Percentiles rank a stretch among this genome's conserved stretches.
These are phyloP conservation scores for Nemania serpens DNA, from an alignment of 2,329 filamentous ascomycete genomes.

Conservation along the genomic window DNA sequence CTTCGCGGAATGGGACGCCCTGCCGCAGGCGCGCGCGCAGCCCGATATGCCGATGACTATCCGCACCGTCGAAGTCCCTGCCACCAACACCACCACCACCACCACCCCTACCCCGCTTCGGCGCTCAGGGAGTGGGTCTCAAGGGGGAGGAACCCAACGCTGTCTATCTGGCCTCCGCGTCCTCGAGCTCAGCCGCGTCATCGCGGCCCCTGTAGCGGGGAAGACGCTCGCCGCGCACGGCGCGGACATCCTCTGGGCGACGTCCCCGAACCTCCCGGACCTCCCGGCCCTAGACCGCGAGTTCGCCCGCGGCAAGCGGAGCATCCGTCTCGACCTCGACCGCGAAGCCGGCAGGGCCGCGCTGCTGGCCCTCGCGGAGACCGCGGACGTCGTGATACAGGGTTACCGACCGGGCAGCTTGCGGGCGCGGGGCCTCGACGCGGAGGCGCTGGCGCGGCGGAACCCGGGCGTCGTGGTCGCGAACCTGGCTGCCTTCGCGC, in stretches of 20 bases:
- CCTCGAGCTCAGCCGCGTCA: slow-evolving; percentile 45
- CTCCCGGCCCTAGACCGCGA: slow-evolving; percentile 45
- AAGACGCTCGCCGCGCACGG: slow-evolving; percentile 46
- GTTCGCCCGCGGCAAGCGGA: slow-evolving; percentile 44
- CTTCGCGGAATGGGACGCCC: slow-evolving; percentile 55
- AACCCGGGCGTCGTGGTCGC: slow-evolving; percentile 25
- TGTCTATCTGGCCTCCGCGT: slow-evolving; percentile 41
- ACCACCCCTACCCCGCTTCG: too few species aligned
- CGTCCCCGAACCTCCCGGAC: slow-evolving; percentile 42
- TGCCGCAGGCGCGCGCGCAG: slow-evolving; percentile 52
- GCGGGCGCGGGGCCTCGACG: slow-evolving; percentile 44
- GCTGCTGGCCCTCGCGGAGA: slow-evolving; percentile 40
- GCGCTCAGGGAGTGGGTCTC: neutral
- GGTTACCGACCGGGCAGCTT: slow-evolving; percentile 54
- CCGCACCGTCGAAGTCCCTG: slow-evolving; percentile 38
- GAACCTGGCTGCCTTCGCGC: slow-evolving; percentile 56
- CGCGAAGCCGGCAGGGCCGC: slow-evolving; percentile 29
- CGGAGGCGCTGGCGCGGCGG: neutral
- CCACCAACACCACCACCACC: neutral
- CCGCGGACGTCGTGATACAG: slow-evolving; percentile 50
- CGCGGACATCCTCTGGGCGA: slow-evolving; percentile 48
- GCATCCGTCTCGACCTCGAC: slow-evolving; percentile 33
- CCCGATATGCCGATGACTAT: slow-evolving; percentile 52
- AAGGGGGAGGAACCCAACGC: slow-evolving; percentile 17
- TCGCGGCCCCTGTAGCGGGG: slow-evolving; percentile 45